Conservation (phyloP, 495 filamentous ascomycete genomes). For the Aspergillus wentii region DNA sequence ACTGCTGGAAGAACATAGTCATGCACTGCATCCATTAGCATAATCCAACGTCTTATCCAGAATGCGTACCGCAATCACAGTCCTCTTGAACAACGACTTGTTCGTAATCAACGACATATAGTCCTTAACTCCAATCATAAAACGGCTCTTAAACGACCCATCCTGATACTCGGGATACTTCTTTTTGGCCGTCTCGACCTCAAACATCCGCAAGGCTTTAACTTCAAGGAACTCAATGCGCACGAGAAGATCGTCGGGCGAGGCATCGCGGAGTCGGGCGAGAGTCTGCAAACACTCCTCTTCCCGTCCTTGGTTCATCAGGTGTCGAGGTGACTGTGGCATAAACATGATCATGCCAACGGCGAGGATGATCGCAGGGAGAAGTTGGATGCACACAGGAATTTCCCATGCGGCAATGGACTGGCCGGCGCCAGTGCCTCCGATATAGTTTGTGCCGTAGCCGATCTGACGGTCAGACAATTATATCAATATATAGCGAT, state of each 20-base stretch:
- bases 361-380: slow-evolving; percentile 37
- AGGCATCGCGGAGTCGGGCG: slow-evolving; percentile 59
- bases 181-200: slow-evolving; percentile 48
- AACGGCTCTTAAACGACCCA: slow-evolving; percentile 23
- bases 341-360: slow-evolving; percentile 64
- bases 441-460: slow-evolving; percentile 43
- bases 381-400: slow-evolving; percentile 38
- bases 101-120: slow-evolving; percentile 29
- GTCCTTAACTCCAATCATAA: slow-evolving; percentile 26
- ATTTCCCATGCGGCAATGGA: slow-evolving; percentile 40
- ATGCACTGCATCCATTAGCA: slow-evolving; percentile 16
- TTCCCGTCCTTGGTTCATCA: slow-evolving; percentile 73
- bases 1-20: slow-evolving; percentile 54
- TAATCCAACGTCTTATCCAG: neutral
- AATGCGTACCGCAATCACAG: slow-evolving; percentile 26
- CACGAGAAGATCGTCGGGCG: slow-evolving; percentile 56
- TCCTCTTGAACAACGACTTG: slow-evolving; percentile 32
- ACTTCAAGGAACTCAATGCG: slow-evolving; percentile 65
- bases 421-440: slow-evolving; percentile 36
- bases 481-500: slow-evolving; percentile 27
- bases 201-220: slow-evolving; percentile 50
- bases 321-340: slow-evolving; percentile 72
- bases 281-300: slow-evolving; percentile 64
- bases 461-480: slow-evolving; percentile 61
- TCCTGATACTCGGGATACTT: slow-evolving; percentile 28